Evolutionary conservation across 1,139 yeast genomes (phyloP), one percentile per base, ranked within the genome.

Genomic region (Candida frijolesensis): DNA sequence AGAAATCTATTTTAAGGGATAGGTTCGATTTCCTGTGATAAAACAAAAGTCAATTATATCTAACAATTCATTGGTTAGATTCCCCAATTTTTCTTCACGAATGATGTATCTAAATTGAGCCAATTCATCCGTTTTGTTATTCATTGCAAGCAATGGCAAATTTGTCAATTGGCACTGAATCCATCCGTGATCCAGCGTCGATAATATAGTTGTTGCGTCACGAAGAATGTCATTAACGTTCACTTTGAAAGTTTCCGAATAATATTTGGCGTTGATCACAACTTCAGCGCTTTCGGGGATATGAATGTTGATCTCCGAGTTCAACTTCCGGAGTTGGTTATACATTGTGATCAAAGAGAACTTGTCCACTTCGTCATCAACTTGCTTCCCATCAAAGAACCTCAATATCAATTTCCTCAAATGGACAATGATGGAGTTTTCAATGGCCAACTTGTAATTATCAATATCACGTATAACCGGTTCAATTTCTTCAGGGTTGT

Each of bases 121-220:
- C 35, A 70, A 58, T 54, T 75, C 78, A 51, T 76, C 79, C 7
- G 64, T 60, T 33, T 66, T 61, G 37, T 71, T 70, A 18, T 63
- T 63, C 53, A 71, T 56, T 40, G 70, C 75, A 44, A 76, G 52
- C 29, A 76, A 57, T 2, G 81, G 81, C 9, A 75, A 51, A 32
- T 64, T 57, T 0, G 78, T 72, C 47, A 74, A 56, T 18, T 63
- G 62, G 52, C 81, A 76, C 42, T 68, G 62, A 0, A 70, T 59
- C 80, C 80, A 76, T 22, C 60, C 60, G 52, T 76, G 80, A 8
- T 63, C 58, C 0, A 72, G 60, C 1, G 64, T 59, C 0, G 80
- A 75, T 14, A 51, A 57, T 1, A 62, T 59, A 19, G 64, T 54
- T 7, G 27, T 34, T 2, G 55, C 46, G 8, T 58, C 58, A 22